Conservation (phyloP, 306 rosid genomes). For the Coriaria nepalensis region DNA sequence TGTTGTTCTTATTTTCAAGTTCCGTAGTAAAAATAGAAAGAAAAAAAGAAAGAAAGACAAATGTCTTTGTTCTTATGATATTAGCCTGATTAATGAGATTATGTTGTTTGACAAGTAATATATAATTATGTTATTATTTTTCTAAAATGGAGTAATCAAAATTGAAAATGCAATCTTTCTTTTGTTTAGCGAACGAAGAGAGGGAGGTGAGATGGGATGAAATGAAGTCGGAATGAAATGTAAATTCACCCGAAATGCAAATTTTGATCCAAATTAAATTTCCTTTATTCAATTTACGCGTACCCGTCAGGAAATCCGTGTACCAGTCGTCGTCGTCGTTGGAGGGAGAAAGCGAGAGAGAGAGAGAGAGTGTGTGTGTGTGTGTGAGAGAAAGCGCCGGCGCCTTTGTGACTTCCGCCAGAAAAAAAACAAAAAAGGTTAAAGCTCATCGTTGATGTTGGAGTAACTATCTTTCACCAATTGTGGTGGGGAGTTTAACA, state of each 20-base stretch:
- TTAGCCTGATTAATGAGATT: too few species aligned
- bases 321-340: constrained; percentile 30
- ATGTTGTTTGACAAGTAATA: too few species aligned
- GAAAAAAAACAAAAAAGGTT: constrained; percentile 11
- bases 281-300: constrained; percentile 71
- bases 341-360: constrained; percentile 26
- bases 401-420: constrained; percentile 63
- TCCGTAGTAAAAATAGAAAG: too few species aligned
- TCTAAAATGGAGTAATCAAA: too few species aligned
- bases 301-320: constrained; percentile 71
- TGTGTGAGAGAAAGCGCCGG: constrained; percentile 34
- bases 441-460: constrained; percentile 14
- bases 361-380: constrained; percentile 9
- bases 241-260: constrained; percentile 58
- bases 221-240: constrained; percentile 98
- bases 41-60: too few species aligned
- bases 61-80: too few species aligned
- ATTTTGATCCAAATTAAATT: constrained; percentile 32
- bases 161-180: too few species aligned
- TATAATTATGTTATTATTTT: too few species aligned
- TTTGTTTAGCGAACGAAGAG: too few species aligned
- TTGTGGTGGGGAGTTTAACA: constrained; percentile 1
- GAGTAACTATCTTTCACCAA: constrained; percentile 1
- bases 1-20: too few species aligned
- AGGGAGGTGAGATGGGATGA: constrained; percentile 3